A percentile compares a stretch with the other conserved stretches of the same genome.
Evolutionary conservation across 2,329 filamentous ascomycete species (phyloP).

Genomic region (Meredithiella fracta): DNA sequence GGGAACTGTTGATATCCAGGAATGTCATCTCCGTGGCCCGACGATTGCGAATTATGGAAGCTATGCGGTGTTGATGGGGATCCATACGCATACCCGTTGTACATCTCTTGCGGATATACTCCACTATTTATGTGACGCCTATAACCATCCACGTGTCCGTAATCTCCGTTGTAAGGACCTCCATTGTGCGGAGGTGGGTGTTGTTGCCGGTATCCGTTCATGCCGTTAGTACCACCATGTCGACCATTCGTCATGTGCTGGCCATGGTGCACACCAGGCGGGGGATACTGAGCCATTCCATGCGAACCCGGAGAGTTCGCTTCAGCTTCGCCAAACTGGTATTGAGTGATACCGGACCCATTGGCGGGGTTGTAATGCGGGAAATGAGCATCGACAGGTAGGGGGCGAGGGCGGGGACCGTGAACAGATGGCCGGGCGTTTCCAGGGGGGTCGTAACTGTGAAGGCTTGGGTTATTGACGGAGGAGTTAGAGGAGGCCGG

Average conservation of each 20-base stretch:
- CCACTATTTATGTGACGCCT: constrained; percentile 22
- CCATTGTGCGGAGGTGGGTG: constrained; percentile 24
- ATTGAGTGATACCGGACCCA: constrained; percentile 33
- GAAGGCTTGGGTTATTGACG: not conserved
- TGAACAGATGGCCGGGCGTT: constrained; percentile 4
- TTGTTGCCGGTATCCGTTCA: constrained; percentile 19
- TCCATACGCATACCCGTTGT: constrained; percentile 21
- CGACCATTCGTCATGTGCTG: constrained; percentile 21
- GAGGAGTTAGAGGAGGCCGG: not conserved
- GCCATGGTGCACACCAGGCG: constrained; percentile 26
- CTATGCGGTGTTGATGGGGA: constrained; percentile 40
- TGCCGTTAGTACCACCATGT: constrained; percentile 19
- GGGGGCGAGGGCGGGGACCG: constrained; percentile 8
- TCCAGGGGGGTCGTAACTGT: not conserved
- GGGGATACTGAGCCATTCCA: constrained; percentile 28
- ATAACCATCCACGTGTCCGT: constrained; percentile 24
- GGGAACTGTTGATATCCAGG: constrained; percentile 8
- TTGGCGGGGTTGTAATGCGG: constrained; percentile 27
- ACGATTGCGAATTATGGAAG: constrained; percentile 45
- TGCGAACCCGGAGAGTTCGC: constrained; percentile 40
- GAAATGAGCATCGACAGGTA: constrained; percentile 16
- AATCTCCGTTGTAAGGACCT: not conserved
- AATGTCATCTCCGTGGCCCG: constrained; percentile 29
- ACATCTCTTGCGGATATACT: constrained; percentile 9
- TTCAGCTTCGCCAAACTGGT: constrained; percentile 38